These are phyloP conservation scores for Starmerella bombicola DNA, from an alignment of 805 yeast genomes.

Conservation along the genomic window DNA sequence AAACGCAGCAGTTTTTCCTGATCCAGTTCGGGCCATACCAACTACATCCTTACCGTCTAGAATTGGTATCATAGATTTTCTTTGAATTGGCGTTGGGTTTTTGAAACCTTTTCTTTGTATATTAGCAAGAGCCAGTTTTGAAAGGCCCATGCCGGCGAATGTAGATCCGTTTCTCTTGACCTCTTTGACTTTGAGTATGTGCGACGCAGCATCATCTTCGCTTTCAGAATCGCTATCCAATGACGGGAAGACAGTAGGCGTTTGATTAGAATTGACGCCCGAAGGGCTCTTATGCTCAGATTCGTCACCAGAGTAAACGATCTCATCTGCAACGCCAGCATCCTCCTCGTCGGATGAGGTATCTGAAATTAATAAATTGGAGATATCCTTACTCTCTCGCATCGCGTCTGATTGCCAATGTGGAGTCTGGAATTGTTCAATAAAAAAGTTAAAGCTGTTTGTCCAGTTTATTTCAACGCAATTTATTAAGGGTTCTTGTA, in stretches of 20 bases:
- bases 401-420: no score
- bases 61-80: constrained; percentile 86
- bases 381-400: constrained; percentile 8
- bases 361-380: constrained; percentile 9
- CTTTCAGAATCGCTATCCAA: constrained; percentile 33
- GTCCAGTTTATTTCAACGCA: no score
- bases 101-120: constrained; percentile 75
- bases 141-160: constrained; percentile 81
- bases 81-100: constrained; percentile 95
- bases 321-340: constrained; percentile 12
- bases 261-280: no score
- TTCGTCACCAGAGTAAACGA: constrained; percentile 3
- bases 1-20: constrained; percentile 98
- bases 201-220: constrained; percentile 27
- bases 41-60: constrained; percentile 85
- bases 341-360: constrained; percentile 11
- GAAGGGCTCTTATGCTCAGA: no score
- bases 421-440: no score
- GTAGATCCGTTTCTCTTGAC: constrained; percentile 41
- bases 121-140: constrained; percentile 55
- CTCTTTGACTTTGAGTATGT: constrained; percentile 12
- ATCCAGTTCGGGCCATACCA: constrained; percentile 99
- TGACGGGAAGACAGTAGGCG: constrained; percentile 31
- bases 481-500: no score
- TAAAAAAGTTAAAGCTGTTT: no score